These are phyloP conservation scores for Pigoraptor vietnamica DNA, from an alignment of 78 protist genomes.

Conservation along the genomic window DNA sequence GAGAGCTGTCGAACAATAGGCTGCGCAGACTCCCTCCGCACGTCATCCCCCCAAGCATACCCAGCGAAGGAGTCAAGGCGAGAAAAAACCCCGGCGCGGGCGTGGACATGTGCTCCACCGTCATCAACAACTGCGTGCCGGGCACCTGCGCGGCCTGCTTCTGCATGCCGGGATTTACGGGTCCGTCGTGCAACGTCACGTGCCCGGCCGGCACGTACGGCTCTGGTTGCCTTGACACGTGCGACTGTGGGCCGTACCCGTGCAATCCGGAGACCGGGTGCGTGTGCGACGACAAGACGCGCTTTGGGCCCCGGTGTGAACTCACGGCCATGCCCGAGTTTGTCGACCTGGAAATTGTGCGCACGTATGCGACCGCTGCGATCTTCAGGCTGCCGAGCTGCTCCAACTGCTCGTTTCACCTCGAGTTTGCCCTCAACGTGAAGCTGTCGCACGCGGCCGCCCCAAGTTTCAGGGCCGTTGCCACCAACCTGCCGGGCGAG, in stretches of 20 bases:
- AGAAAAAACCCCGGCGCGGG: background rate
- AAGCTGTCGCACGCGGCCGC: too few species aligned
- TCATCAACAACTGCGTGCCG: background rate
- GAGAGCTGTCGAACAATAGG: background rate
- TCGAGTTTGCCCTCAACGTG: background rate
- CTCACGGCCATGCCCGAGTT: background rate
- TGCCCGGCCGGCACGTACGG: background rate
- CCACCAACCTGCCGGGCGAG: too few species aligned
- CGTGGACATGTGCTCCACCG: background rate
- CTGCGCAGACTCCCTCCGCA: background rate
- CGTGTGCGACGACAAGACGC: background rate
- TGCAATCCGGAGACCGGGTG: background rate
- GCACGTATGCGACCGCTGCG: background rate
- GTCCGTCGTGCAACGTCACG: background rate
- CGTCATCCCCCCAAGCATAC: background rate
- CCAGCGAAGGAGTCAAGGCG: background rate
- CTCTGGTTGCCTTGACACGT: background rate
- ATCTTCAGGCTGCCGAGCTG: background rate
- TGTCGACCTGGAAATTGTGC: background rate
- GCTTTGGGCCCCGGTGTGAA: background rate
- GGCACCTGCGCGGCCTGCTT: background rate
- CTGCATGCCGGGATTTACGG: background rate
- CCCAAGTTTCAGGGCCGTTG: too few species aligned
- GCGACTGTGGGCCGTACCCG: background rate
- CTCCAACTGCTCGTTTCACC: background rate